These are phyloP conservation scores for Pistacia vera DNA, from an alignment of 345 rosid species.

Conservation along the genomic window DNA sequence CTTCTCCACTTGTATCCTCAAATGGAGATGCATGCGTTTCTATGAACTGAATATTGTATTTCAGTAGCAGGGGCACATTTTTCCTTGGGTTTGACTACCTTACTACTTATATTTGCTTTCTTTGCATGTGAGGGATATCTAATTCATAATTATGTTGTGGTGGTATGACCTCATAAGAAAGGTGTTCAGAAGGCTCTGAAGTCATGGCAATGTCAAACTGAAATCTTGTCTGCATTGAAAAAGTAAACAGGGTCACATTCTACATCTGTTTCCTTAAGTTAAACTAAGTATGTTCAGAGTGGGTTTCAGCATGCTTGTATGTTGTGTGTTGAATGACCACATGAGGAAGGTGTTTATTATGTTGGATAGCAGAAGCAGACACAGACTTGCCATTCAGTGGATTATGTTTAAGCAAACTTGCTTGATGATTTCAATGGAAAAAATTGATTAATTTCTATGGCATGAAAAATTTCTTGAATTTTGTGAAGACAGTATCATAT, in stretches of 20 bases:
- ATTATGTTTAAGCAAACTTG: background rate
- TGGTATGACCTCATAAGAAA: background rate
- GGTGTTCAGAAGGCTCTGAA: background rate
- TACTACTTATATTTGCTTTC: background rate
- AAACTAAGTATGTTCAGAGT: background rate
- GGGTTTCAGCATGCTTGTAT: background rate
- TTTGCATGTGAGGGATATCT: background rate
- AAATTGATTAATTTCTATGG: background rate
- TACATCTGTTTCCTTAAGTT: background rate
- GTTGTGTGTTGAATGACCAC: too few relatives aligned
- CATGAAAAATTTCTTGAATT: background rate
- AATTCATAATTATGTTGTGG: background rate
- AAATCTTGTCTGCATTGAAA: background rate
- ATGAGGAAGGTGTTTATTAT: too few relatives aligned
- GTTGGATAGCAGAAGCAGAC: background rate
- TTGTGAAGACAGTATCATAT: background rate
- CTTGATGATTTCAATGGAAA: background rate
- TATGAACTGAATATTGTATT: background rate
- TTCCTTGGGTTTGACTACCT: background rate
- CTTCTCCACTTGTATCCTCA: too few relatives aligned
- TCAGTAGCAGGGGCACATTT: background rate
- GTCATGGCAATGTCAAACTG: background rate
- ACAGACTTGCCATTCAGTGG: background rate
- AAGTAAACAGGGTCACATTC: background rate
- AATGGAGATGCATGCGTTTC: background rate